Conservation (phyloP, 2,329 filamentous ascomycete species). For the Colletotrichum shisoi region DNA sequence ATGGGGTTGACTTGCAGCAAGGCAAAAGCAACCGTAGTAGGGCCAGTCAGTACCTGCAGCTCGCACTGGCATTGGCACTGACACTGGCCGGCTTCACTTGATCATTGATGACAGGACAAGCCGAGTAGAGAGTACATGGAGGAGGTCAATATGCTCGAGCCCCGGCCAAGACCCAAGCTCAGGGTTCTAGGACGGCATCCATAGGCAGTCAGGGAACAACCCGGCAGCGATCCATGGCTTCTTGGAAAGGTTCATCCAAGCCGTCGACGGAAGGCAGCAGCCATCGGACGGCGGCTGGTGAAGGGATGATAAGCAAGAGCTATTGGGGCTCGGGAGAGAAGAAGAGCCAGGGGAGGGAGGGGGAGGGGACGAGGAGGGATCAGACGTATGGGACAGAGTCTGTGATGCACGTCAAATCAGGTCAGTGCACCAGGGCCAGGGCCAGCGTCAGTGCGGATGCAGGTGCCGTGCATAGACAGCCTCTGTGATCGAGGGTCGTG, state of each 20-base stretch:
- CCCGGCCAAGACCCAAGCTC: slow-evolving; percentile 2
- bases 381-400: background rate
- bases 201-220: background rate
- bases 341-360: background rate
- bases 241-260: slow-evolving; percentile 6
- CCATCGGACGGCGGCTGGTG: background rate
- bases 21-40: background rate
- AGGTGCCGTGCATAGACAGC: slow-evolving; percentile 9
- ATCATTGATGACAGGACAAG: background rate
- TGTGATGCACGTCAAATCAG: slow-evolving; percentile 28
- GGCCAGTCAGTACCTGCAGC: background rate
- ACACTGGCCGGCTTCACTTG: background rate
- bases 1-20: background rate
- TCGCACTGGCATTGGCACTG: background rate
- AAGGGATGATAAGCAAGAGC: background rate
- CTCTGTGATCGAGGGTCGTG: background rate
- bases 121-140: background rate
- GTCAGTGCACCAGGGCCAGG: slow-evolving; percentile 30
- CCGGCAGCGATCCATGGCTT: slow-evolving; percentile 5
- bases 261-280: slow-evolving; percentile 15
- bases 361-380: background rate
- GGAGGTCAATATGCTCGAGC: background rate
- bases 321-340: background rate
- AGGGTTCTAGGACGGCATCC: background rate
- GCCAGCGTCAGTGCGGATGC: slow-evolving; percentile 27